A percentile compares a stretch with the other conserved stretches of the same genome.
phyloP scores from a whole-genome alignment of 164 flowering plant species.

The Vitis riparia region DNA sequence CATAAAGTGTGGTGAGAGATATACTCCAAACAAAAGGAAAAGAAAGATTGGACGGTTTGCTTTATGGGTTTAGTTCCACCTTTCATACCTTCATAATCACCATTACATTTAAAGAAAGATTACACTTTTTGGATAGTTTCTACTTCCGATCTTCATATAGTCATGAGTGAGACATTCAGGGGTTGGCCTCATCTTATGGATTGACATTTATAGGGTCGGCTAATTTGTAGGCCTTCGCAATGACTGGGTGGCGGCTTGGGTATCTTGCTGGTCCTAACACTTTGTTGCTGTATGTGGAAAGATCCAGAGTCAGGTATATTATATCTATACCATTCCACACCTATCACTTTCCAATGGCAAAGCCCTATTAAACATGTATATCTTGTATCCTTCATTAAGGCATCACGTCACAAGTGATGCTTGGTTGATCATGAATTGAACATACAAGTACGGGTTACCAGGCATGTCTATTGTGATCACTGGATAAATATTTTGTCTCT shows the following conservation, averaged over 20 bases:
- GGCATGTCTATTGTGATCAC: no score
- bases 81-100: not conserved
- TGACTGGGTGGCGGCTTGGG: slow-evolving; percentile 99
- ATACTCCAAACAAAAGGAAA: no score
- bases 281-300: slow-evolving; percentile 83
- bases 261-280: slow-evolving; percentile 95
- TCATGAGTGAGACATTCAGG: not conserved
- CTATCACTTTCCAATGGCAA: not conserved
- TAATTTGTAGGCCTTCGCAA: slow-evolving; percentile 78
- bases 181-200: not conserved
- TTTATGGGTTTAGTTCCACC: not conserved
- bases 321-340: not conserved
- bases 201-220: slow-evolving; percentile 6
- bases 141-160: not conserved
- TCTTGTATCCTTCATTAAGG: not conserved
- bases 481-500: no score
- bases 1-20: no score
- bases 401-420: not conserved
- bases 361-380: not conserved
- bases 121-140: no score
- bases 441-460: no score
- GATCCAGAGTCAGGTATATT: slow-evolving; percentile 88
- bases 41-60: no score
- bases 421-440: no score
- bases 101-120: not conserved